Conservation (phyloP, 805 yeast genomes). For the Saccharomycopsis vini region DNA sequence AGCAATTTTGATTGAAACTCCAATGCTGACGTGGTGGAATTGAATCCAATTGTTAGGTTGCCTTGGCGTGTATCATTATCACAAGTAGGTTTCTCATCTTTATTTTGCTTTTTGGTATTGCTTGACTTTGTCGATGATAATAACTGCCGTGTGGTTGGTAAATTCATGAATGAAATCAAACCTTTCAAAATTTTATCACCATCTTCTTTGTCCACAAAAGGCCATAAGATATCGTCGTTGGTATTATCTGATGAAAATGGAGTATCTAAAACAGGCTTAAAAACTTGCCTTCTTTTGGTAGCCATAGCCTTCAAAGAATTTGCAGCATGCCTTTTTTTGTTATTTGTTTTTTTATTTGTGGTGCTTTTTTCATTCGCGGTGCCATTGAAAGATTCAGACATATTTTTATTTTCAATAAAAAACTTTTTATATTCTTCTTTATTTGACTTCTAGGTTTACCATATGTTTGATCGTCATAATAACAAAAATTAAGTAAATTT, state of each 20-base stretch:
- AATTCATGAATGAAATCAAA: not conserved
- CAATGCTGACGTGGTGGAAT: conserved; percentile 9
- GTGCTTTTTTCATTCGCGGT: not conserved
- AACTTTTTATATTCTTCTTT: no score
- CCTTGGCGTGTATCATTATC: not conserved
- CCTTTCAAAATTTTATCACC: conserved; percentile 3
- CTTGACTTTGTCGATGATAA: not conserved
- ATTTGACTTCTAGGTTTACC: no score
- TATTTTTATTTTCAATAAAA: no score
- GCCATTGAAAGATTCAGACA: no score
- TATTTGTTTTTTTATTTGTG: not conserved
- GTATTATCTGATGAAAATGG: no score
- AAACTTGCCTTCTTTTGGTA: conserved; percentile 12
- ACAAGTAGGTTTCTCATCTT: not conserved
- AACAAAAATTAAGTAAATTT: no score
- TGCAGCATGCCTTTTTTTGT: not conserved
- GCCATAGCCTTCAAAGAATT: conserved; percentile 8
- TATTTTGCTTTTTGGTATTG: no score
- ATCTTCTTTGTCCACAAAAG: not conserved
- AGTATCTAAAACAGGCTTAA: conserved; percentile 16
- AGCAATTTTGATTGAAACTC: conserved; percentile 13
- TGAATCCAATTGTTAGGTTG: conserved; percentile 10
- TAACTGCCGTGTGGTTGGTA: no score
- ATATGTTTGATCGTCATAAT: no score
- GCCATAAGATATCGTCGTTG: conserved; percentile 6